Evolutionary conservation across 2,329 filamentous ascomycete genomes (phyloP).

Genomic region (Aspergillus sp.): DNA sequence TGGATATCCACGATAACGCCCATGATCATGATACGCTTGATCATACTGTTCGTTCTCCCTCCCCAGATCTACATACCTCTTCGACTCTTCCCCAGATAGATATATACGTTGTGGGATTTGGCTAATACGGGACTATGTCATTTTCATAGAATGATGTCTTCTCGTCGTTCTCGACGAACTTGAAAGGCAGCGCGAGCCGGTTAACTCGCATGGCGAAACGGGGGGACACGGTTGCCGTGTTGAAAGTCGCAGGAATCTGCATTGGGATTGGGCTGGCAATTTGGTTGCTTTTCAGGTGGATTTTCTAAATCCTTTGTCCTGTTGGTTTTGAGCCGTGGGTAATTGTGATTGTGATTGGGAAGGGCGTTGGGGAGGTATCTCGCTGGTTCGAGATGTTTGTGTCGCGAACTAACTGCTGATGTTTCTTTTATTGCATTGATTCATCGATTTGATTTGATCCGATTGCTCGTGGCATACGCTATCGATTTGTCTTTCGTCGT

Average conservation of each 20-base stretch:
- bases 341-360: too few species aligned
- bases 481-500: too few species aligned
- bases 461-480: too few species aligned
- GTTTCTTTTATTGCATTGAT: too few species aligned
- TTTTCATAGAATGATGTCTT: conserved; percentile 72
- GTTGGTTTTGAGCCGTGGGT: too few species aligned
- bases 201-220: conserved; percentile 83
- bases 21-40: conserved; percentile 82
- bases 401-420: too few species aligned
- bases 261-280: conserved; percentile 63
- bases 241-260: conserved; percentile 81
- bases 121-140: not conserved
- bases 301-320: conserved; percentile 38
- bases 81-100: not conserved
- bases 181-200: conserved; percentile 75
- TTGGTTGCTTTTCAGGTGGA: conserved; percentile 61
- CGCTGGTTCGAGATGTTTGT: too few species aligned
- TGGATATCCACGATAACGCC: conserved; percentile 97
- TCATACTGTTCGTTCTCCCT: conserved; percentile 56
- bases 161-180: conserved; percentile 69
- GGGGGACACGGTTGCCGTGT: conserved; percentile 81
- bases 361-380: too few species aligned
- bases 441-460: too few species aligned
- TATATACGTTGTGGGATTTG: not conserved
- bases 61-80: not conserved